A percentile compares a stretch with the other conserved stretches of the same genome.
These are phyloP conservation scores for Salix koriyanagi DNA, from an alignment of 345 rosid species.

Conservation along the genomic window DNA sequence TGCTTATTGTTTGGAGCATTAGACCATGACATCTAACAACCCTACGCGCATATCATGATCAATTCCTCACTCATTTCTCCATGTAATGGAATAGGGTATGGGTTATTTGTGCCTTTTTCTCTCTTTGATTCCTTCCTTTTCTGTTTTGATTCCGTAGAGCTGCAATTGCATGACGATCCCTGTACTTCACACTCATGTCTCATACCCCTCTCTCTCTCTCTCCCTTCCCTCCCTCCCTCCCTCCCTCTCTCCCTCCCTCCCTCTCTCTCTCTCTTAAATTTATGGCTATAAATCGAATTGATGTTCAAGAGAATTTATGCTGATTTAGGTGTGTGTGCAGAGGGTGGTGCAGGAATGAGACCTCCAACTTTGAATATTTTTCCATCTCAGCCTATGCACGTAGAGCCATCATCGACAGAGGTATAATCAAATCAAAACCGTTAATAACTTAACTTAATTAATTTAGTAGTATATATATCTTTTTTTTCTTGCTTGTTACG, in stretches of 20 bases:
- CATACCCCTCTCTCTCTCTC: slow-evolving; percentile 18
- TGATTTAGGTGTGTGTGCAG: slow-evolving; percentile 36
- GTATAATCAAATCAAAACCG: slow-evolving; percentile 15
- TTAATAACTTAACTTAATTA: not conserved
- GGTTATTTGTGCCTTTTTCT: slow-evolving; percentile 20
- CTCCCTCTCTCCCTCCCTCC: not conserved
- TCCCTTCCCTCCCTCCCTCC: not conserved
- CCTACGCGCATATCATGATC: slow-evolving; percentile 7
- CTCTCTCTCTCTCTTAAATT: not conserved
- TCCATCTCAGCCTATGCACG: slow-evolving; percentile 97
- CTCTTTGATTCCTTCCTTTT: slow-evolving; percentile 23
- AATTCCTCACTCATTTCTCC: slow-evolving; percentile 19
- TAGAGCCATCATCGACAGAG: slow-evolving; percentile 51
- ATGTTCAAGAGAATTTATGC: slow-evolving; percentile 14
- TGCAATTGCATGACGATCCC: slow-evolving; percentile 29
- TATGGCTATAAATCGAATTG: slow-evolving; percentile 7
- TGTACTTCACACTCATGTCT: slow-evolving; percentile 8
- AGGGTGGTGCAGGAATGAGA: slow-evolving; percentile 58
- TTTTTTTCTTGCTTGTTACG: not conserved
- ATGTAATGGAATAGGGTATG: slow-evolving; percentile 24
- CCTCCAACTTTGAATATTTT: slow-evolving; percentile 97
- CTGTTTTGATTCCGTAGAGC: slow-evolving; percentile 17
- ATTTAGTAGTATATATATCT: not conserved
- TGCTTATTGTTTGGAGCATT: slow-evolving; percentile 16
- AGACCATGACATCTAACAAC: slow-evolving; percentile 31